Evolutionary conservation across 1,139 yeast species (phyloP), one percentile per base, ranked within the genome.

Genomic region (Suhomyces terraborum): DNA sequence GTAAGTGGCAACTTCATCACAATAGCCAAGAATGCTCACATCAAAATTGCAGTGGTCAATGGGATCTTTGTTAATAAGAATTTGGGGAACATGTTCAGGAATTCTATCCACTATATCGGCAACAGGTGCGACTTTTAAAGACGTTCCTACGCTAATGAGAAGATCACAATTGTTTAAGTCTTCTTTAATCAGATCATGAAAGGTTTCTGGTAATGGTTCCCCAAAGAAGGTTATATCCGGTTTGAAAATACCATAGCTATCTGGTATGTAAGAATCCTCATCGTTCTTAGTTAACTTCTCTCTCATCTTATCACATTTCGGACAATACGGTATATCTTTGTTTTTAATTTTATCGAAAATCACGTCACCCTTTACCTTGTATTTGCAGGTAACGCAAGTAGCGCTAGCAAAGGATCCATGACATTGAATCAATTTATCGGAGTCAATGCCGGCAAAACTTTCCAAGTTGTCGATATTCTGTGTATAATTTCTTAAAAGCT

Each of bases 211-310:
- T 42, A 93, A 70, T 10, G 83, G 80, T 59, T 93, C 98, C 6
- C 96, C 96, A 55, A 93, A 93, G 57, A 93, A 93, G 0, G 97
- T 91, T 45, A 93, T 91, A 60, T 93, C 96, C 0, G 98, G 98
- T 58, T 93, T 91, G 73, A 88, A 75, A 5, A 89, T 93, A n/a
- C 96, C 96, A 57, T 62, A 82, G n/a, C 84, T 77, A 40, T 62
- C 68, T 4, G 59, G 59, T 12, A 62, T 49, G 32, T 55, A 59
- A 7, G 63, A 47, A 18, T 65, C 65, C 24, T 61, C 66, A 22
- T 61, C 62, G 5, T 59, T 59, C 32, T 62, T 60, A 33, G 61
- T 53, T 41, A 88, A 41, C 38, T 61, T 55, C 17, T 66, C 59
- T 37, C 87, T 64, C 46, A 45, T 29, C 22, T 42, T 38, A 25